phyloP scores from a whole-genome alignment of 2,329 filamentous ascomycete species.

The Dactylellina haptotyla region DNA sequence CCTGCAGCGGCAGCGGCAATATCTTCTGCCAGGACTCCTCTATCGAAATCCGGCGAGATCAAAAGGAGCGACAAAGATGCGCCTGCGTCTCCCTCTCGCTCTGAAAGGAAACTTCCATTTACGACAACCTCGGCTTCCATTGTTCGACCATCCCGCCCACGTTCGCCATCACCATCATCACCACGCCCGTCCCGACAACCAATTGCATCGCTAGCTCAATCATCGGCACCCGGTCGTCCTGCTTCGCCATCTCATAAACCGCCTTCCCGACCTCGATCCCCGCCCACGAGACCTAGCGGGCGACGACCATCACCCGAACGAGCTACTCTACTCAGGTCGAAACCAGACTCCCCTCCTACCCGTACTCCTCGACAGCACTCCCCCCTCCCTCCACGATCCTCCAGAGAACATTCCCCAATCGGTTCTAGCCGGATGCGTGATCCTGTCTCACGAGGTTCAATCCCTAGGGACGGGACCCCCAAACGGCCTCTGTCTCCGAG shows the following conservation, averaged over 20 bases:
- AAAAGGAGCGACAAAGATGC: conserved; percentile 42
- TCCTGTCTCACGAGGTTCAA: conserved; percentile 7
- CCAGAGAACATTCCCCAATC: conserved; percentile 43
- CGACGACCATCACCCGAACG: conserved; percentile 54
- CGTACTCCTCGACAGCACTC: conserved; percentile 50
- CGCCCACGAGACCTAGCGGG: conserved; percentile 36
- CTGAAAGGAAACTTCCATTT: conserved; percentile 24
- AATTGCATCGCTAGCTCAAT: conserved; percentile 24
- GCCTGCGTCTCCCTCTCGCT: conserved; percentile 31
- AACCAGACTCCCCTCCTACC: conserved; percentile 49
- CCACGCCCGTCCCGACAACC: conserved; percentile 52
- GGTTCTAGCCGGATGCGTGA: conserved; percentile 31
- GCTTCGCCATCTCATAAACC: conserved; percentile 52
- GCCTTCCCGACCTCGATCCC: conserved; percentile 55
- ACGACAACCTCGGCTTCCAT: background rate
- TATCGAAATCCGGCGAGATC: conserved; percentile 10
- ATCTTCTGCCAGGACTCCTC: conserved; percentile 25
- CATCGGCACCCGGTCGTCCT: conserved; percentile 45
- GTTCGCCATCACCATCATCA: conserved; percentile 56
- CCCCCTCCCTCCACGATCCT: conserved; percentile 37
- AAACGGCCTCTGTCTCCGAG: conserved; percentile 36
- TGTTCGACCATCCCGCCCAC: conserved; percentile 52
- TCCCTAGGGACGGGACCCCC: conserved; percentile 21
- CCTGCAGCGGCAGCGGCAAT: too few relatives aligned
- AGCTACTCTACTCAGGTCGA: conserved; percentile 53